phyloP scores from a whole-genome alignment of 768 basidiomycete genomes.

The Phaeotremella skinneri region DNA sequence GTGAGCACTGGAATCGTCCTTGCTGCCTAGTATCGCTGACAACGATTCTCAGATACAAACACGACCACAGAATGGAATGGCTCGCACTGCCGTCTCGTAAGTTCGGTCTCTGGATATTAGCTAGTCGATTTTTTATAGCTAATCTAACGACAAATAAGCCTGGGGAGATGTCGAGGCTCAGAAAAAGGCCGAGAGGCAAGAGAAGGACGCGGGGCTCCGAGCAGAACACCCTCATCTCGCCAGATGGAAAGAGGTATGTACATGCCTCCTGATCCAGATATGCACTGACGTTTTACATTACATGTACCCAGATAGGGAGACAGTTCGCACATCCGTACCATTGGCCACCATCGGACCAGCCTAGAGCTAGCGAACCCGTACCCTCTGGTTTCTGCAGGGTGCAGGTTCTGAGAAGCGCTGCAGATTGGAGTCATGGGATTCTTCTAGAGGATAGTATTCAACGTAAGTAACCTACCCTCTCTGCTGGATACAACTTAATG shows the following conservation, averaged over 20 bases:
- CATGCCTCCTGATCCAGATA: neutral
- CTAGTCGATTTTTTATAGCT: neutral
- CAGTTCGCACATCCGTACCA: slow-evolving; percentile 51
- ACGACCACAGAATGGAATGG: slow-evolving; percentile 51
- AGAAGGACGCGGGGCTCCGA: slow-evolving; percentile 42
- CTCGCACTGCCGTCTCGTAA: slow-evolving; percentile 48
- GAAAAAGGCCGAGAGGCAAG: slow-evolving; percentile 30
- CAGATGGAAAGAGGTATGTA: slow-evolving; percentile 45
- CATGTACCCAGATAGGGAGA: slow-evolving; percentile 19
- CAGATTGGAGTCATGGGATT: slow-evolving; percentile 92
- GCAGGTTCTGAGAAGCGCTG: slow-evolving; percentile 71
- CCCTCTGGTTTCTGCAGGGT: slow-evolving; percentile 42
- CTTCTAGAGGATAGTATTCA: slow-evolving; percentile 87
- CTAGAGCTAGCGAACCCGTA: slow-evolving; percentile 45
- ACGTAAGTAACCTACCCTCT: slow-evolving; percentile 28
- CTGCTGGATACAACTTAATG: neutral
- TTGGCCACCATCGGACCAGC: slow-evolving; percentile 43
- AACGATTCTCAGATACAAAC: slow-evolving; percentile 21
- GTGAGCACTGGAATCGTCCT: slow-evolving; percentile 34
- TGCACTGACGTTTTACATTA: slow-evolving; percentile 8
- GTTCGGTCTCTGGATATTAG: no score
- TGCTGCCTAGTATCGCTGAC: neutral
- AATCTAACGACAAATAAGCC: slow-evolving; percentile 23
- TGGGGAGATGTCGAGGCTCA: slow-evolving; percentile 41
- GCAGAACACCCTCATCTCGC: slow-evolving; percentile 50